phyloP scores from a whole-genome alignment of 768 basidiomycete genomes.

The Lentinula boryana region DNA sequence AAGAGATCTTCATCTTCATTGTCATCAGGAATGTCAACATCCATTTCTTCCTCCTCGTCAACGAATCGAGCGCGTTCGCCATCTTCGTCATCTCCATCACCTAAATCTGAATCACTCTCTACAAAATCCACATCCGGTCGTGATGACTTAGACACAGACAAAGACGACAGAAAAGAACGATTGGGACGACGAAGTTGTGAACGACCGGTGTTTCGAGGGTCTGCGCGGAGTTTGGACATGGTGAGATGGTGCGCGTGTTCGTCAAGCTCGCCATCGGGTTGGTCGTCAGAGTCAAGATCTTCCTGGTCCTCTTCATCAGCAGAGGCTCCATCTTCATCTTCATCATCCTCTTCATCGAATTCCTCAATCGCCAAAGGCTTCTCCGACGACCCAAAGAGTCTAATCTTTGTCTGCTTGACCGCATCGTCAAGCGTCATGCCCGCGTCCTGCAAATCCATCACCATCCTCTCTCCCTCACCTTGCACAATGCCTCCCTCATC shows the following conservation, averaged over 20 bases:
- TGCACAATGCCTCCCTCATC: conserved; percentile 28
- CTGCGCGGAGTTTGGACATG: conserved; percentile 11
- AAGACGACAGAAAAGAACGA: conserved; percentile 29
- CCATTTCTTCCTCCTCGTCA: conserved; percentile 40
- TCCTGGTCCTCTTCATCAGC: conserved; percentile 25
- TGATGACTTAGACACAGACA: conserved; percentile 17
- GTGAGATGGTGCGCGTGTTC: conserved; percentile 10
- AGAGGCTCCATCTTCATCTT: conserved; percentile 21
- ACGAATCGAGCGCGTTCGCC: conserved; percentile 46
- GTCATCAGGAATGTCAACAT: conserved; percentile 44
- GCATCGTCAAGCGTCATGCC: conserved; percentile 75
- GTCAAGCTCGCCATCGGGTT: conserved; percentile 25
- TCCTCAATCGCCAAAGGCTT: conserved; percentile 43
- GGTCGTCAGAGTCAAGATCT: conserved; percentile 23
- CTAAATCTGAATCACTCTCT: conserved; percentile 74
- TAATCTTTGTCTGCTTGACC: conserved; percentile 76
- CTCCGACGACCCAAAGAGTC: conserved; percentile 78
- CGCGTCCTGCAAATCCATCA: conserved; percentile 92
- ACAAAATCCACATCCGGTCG: conserved; percentile 53
- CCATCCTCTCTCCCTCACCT: conserved; percentile 97
- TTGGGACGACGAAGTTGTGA: conserved; percentile 37
- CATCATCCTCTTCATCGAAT: conserved; percentile 23
- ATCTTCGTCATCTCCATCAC: conserved; percentile 42
- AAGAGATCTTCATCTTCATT: conserved; percentile 41
- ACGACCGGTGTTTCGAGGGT: conserved; percentile 44